phyloP scores from a whole-genome alignment of 805 yeast species.

The Yarrowia sp. region DNA sequence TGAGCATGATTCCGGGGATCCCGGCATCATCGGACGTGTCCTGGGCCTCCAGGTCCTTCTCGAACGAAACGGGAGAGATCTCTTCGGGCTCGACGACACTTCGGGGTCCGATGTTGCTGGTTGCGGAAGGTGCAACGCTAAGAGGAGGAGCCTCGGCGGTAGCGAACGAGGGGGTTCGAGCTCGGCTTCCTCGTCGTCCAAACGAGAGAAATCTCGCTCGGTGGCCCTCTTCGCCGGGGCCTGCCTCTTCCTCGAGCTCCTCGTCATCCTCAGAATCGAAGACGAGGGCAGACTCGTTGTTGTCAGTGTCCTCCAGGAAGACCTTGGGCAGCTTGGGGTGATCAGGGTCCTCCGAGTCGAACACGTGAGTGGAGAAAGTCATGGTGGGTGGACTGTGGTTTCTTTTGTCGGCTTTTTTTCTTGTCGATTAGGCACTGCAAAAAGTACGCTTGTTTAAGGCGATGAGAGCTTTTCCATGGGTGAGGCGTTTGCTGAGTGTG shows the following conservation, averaged over 20 bases:
- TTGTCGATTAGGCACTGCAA: slow-evolving; percentile 4
- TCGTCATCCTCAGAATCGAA: slow-evolving; percentile 9
- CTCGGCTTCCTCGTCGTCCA: not conserved
- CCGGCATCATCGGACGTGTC: not conserved
- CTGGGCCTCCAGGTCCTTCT: slow-evolving; percentile 19
- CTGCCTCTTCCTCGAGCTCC: not conserved
- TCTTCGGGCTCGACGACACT: not conserved
- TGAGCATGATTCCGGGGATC: slow-evolving; percentile 7
- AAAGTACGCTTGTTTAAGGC: slow-evolving; percentile 20
- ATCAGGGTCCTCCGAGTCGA: slow-evolving; percentile 33
- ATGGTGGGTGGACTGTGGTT: slow-evolving; percentile 18
- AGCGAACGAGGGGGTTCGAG: not conserved
- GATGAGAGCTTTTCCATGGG: slow-evolving; percentile 18
- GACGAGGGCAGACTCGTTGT: slow-evolving; percentile 14
- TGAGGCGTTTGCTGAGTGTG: not conserved
- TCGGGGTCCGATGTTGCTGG: not conserved
- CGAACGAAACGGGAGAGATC: not conserved
- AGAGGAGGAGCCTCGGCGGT: not conserved
- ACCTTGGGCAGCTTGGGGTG: slow-evolving; percentile 31
- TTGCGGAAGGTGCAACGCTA: not conserved
- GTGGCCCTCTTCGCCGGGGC: not conserved
- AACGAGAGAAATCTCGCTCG: not conserved
- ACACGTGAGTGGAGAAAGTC: slow-evolving; percentile 27
- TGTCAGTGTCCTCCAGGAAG: slow-evolving; percentile 27
- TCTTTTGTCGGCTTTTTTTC: slow-evolving; percentile 16